These are phyloP conservation scores for Leucaena leucocephala DNA, from an alignment of 306 rosid species.

Conservation along the genomic window DNA sequence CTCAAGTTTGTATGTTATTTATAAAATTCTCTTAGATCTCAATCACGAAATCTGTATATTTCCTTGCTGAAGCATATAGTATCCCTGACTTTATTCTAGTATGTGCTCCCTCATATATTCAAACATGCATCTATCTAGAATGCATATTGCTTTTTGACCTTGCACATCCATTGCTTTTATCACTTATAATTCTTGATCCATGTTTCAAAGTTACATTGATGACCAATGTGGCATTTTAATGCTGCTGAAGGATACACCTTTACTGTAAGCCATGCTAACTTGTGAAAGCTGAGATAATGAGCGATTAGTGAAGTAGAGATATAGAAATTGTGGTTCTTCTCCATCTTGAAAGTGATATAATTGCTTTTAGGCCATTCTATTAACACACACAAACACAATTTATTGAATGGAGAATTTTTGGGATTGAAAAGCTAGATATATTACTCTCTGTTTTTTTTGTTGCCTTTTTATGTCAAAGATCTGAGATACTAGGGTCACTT, in stretches of 20 bases:
- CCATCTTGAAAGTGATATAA: not conserved
- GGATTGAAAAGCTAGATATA: not conserved
- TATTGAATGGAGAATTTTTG: conserved; percentile 8
- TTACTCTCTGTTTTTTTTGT: not conserved
- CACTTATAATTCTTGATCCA: not conserved
- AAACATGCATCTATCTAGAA: not conserved
- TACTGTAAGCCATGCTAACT: conserved; percentile 3
- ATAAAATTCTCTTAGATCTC: not conserved
- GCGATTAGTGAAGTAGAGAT: not conserved
- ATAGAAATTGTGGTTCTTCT: not conserved
- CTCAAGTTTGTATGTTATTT: conserved; percentile 1
- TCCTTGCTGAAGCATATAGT: not conserved
- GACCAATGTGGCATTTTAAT: conserved; percentile 20
- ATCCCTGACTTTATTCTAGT: not conserved
- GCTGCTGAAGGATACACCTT: not conserved
- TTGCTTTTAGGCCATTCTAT: not conserved
- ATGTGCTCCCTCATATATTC: not conserved
- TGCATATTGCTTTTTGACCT: not conserved
- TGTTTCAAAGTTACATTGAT: conserved; percentile 10
- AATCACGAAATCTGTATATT: not conserved
- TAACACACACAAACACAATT: not conserved
- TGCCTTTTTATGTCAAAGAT: not conserved
- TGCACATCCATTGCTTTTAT: not conserved
- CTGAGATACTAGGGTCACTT: not conserved
- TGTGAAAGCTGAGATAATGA: not conserved